Evolutionary conservation across 768 basidiomycete genomes (phyloP).

Genomic region (Agaricus subrufescens): DNA sequence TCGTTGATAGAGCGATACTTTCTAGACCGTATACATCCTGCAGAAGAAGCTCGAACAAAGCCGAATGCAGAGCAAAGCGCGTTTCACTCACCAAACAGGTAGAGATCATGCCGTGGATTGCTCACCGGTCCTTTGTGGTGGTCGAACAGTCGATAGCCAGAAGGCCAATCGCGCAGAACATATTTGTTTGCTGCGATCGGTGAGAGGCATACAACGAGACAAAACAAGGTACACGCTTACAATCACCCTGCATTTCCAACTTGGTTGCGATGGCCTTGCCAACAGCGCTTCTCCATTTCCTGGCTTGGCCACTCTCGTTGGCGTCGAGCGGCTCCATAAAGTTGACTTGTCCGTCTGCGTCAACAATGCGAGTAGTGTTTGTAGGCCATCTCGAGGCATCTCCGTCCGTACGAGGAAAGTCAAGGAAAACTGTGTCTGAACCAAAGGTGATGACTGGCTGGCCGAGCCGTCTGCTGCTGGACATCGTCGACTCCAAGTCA

Average conservation of each 20-base stretch:
- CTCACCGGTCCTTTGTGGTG: constrained; percentile 61
- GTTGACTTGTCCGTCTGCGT: constrained; percentile 64
- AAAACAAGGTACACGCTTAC: constrained; percentile 22
- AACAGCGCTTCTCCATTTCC: constrained; percentile 54
- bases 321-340: constrained; percentile 54
- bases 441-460: constrained; percentile 33
- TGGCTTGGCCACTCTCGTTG: constrained; percentile 39
- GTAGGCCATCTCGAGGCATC: constrained; percentile 47
- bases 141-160: constrained; percentile 66
- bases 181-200: constrained; percentile 45
- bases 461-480: constrained; percentile 20
- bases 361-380: constrained; percentile 49
- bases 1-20: constrained; percentile 81
- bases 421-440: constrained; percentile 47
- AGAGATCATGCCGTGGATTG: constrained; percentile 67
- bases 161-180: constrained; percentile 61
- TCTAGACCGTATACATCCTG: constrained; percentile 38
- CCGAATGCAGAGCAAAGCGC: not conserved
- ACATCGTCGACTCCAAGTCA: constrained; percentile 14
- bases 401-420: constrained; percentile 63
- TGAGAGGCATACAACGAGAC: not conserved
- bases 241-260: constrained; percentile 40
- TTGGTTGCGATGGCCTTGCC: constrained; percentile 37
- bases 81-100: constrained; percentile 59
- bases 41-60: constrained; percentile 15